phyloP scores from a whole-genome alignment of 2,329 filamentous ascomycete species.

The Clarireedia monteithiana region DNA sequence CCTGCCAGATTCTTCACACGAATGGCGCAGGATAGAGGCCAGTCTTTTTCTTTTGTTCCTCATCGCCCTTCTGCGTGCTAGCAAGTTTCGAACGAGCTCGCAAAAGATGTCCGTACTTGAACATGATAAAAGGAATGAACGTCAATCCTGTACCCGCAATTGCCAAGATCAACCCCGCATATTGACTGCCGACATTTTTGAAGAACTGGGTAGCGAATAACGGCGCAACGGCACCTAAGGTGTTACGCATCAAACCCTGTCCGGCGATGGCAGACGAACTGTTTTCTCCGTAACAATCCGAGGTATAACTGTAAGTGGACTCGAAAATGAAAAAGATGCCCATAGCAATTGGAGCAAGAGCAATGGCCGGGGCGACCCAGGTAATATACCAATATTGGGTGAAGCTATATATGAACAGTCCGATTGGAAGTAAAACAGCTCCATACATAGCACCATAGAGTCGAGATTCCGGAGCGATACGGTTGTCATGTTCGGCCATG shows the following conservation, averaged over 20 bases:
- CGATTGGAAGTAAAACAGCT: slow-evolving; percentile 64
- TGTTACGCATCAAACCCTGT: slow-evolving; percentile 8
- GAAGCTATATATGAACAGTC: slow-evolving; percentile 63
- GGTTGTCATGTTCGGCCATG: not conserved
- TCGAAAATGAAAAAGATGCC: slow-evolving; percentile 10
- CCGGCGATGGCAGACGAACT: slow-evolving; percentile 7
- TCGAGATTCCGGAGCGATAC: slow-evolving; percentile 55
- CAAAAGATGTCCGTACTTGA: slow-evolving; percentile 6
- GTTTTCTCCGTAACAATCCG: slow-evolving; percentile 9
- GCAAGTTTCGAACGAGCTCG: slow-evolving; percentile 45
- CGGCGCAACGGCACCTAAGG: slow-evolving; percentile 6
- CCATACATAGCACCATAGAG: slow-evolving; percentile 75
- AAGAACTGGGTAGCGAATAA: slow-evolving; percentile 9
- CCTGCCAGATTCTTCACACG: not conserved
- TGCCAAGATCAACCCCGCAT: slow-evolving; percentile 6
- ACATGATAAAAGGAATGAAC: slow-evolving; percentile 7
- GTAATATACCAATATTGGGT: slow-evolving; percentile 25
- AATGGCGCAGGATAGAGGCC: not conserved
- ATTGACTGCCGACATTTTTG: slow-evolving; percentile 8
- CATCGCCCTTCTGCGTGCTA: not conserved
- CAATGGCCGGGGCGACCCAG: slow-evolving; percentile 7
- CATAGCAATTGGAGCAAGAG: slow-evolving; percentile 3
- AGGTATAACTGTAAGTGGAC: slow-evolving; percentile 6
- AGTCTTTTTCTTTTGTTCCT: not conserved
- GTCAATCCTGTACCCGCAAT: slow-evolving; percentile 1